Conservation (phyloP, 305 asterid genomes). For the Coffea humblotiana region DNA sequence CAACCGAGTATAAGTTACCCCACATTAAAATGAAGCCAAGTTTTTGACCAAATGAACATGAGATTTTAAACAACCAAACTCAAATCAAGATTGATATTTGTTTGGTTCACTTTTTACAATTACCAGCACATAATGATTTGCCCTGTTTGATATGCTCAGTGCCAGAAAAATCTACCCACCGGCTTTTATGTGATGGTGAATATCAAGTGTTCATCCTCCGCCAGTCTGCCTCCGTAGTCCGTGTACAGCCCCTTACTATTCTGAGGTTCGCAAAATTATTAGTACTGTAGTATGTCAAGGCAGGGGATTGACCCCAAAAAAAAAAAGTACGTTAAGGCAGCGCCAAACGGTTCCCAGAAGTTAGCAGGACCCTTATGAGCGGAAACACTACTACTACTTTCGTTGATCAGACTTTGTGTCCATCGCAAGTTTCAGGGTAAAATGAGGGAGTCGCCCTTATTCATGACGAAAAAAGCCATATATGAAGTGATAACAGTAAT, state of each 20-base stretch:
- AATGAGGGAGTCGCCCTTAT: neutral
- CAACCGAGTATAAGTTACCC: no score
- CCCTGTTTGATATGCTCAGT: neutral
- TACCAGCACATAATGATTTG: neutral
- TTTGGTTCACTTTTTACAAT: neutral
- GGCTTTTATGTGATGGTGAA: neutral
- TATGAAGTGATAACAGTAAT: neutral
- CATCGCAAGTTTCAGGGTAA: neutral
- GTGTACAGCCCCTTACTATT: neutral
- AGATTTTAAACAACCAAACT: no score
- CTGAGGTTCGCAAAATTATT: neutral
- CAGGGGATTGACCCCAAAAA: no score
- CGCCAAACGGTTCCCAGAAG: neutral
- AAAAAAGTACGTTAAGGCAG: neutral
- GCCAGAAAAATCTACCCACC: neutral
- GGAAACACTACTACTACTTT: neutral
- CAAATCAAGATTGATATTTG: neutral
- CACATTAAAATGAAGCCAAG: no score
- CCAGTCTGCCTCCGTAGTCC: neutral
- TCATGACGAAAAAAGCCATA: neutral
- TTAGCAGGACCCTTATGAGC: neutral
- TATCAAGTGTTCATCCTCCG: neutral
- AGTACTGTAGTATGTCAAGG: neutral
- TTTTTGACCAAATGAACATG: no score
- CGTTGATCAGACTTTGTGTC: neutral